A percentile compares a stretch with the other conserved stretches of the same genome.
phyloP scores from a whole-genome alignment of 345 rosid genomes.

The Eucalyptus regnans region DNA sequence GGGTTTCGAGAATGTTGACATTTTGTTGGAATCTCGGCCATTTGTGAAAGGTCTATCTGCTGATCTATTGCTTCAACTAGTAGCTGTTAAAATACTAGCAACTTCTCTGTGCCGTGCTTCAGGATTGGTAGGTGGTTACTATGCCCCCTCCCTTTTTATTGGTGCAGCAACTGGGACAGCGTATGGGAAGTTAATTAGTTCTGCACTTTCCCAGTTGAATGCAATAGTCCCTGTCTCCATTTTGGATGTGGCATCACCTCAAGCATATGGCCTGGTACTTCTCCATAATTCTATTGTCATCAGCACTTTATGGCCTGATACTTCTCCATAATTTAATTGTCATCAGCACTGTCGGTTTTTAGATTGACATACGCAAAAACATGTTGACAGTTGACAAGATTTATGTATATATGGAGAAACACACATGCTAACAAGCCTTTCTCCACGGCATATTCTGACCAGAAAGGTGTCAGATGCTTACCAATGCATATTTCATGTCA shows the following conservation, averaged over 20 bases:
- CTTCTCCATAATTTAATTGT: background rate
- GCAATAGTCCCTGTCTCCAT: slow-evolving; percentile 44
- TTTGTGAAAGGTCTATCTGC: slow-evolving; percentile 70
- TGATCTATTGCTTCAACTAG: slow-evolving; percentile 70
- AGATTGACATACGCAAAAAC: background rate
- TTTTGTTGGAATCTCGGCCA: slow-evolving; percentile 77
- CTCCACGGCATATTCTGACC: background rate
- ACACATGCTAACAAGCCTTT: background rate
- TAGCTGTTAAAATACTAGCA: slow-evolving; percentile 69
- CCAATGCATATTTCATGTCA: background rate
- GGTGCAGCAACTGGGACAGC: slow-evolving; percentile 98
- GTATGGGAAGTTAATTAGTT: slow-evolving; percentile 71
- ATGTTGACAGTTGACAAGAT: background rate
- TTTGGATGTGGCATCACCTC: slow-evolving; percentile 88
- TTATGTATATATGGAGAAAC: background rate
- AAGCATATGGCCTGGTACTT: slow-evolving; percentile 69
- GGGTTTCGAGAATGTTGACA: slow-evolving; percentile 93
- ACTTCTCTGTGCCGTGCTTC: slow-evolving; percentile 90
- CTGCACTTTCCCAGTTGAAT: slow-evolving; percentile 43
- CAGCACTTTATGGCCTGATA: slow-evolving; percentile 19
- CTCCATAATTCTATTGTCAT: background rate
- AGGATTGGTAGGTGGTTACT: slow-evolving; percentile 89
- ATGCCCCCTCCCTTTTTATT: slow-evolving; percentile 93
- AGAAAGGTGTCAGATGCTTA: background rate
- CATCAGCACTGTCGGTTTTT: background rate